phyloP scores from a whole-genome alignment of 2,329 filamentous ascomycete species.

The Fusarium tjaetaba region DNA sequence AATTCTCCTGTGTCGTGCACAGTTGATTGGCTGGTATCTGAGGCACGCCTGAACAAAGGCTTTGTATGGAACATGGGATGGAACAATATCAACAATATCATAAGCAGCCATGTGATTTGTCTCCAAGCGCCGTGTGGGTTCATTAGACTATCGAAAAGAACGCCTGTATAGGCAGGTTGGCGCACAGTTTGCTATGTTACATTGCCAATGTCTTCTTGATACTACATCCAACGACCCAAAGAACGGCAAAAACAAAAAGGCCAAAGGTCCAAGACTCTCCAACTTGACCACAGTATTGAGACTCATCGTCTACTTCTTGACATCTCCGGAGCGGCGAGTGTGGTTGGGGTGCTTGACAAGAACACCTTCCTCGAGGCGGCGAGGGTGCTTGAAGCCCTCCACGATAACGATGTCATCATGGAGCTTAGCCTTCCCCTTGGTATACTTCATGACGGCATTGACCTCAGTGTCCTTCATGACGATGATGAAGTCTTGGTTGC shows the following conservation, averaged over 20 bases:
- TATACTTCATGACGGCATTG: neutral
- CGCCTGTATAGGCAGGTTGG: neutral
- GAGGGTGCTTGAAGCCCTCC: neutral
- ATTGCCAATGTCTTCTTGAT: neutral
- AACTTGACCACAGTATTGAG: neutral
- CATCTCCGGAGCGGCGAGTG: too few relatives aligned
- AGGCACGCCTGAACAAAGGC: neutral
- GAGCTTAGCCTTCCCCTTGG: neutral
- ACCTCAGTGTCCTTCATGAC: neutral
- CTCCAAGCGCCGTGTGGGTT: neutral
- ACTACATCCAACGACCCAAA: neutral
- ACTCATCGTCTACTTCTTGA: neutral
- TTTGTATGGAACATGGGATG: neutral
- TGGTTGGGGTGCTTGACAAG: neutral
- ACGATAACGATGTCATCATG: neutral
- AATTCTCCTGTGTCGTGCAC: accelerated
- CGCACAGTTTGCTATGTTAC: neutral
- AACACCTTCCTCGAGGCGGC: neutral
- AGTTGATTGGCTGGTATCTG: neutral
- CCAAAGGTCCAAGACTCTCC: neutral
- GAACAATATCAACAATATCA: too few relatives aligned
- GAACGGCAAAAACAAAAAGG: neutral
- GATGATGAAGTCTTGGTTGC: neutral
- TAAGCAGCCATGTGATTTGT: neutral
- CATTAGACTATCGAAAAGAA: neutral